Evolutionary conservation across 1,139 yeast genomes (phyloP).

Genomic region (Scheffersomyces parashehatae): DNA sequence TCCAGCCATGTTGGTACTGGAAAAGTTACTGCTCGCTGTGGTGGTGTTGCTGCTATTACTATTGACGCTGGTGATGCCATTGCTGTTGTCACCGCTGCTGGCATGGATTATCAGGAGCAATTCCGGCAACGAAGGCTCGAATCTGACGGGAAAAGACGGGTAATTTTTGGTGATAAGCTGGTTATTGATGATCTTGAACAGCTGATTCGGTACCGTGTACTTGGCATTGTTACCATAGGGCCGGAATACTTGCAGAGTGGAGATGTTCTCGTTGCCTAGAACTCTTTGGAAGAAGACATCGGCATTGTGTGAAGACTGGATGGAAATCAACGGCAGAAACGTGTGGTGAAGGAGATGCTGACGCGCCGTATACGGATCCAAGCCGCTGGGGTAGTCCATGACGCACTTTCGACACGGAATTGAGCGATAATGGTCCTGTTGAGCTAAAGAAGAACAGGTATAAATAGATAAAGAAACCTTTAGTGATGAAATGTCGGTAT

Average conservation of each 20-base stretch:
- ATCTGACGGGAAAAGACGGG: slow-evolving; percentile 47
- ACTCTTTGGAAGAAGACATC: slow-evolving; percentile 46
- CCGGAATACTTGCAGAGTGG: slow-evolving; percentile 35
- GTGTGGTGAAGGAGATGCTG: slow-evolving; percentile 51
- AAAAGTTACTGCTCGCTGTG: not conserved
- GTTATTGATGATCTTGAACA: slow-evolving; percentile 40
- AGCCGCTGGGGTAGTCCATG: slow-evolving; percentile 19
- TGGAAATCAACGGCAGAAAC: slow-evolving; percentile 59
- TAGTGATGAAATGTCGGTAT: too few relatives aligned
- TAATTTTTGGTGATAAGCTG: slow-evolving; percentile 45
- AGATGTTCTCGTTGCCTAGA: slow-evolving; percentile 29
- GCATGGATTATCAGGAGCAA: slow-evolving; percentile 35
- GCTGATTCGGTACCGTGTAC: slow-evolving; percentile 37
- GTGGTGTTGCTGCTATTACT: slow-evolving; percentile 6
- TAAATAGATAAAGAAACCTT: too few relatives aligned
- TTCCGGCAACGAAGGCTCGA: slow-evolving; percentile 45
- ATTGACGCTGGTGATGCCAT: slow-evolving; percentile 3
- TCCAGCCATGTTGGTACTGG: too few relatives aligned
- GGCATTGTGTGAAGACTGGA: slow-evolving; percentile 53
- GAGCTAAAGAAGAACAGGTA: not conserved
- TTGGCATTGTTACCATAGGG: slow-evolving; percentile 52
- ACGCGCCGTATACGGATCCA: slow-evolving; percentile 43
- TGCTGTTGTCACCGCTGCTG: slow-evolving; percentile 3
- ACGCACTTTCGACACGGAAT: too few relatives aligned
- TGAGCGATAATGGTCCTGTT: not conserved